Evolutionary conservation across 805 yeast species (phyloP), one percentile per base, ranked within the genome.

Genomic region (Tanozyma kutaoensis): DNA sequence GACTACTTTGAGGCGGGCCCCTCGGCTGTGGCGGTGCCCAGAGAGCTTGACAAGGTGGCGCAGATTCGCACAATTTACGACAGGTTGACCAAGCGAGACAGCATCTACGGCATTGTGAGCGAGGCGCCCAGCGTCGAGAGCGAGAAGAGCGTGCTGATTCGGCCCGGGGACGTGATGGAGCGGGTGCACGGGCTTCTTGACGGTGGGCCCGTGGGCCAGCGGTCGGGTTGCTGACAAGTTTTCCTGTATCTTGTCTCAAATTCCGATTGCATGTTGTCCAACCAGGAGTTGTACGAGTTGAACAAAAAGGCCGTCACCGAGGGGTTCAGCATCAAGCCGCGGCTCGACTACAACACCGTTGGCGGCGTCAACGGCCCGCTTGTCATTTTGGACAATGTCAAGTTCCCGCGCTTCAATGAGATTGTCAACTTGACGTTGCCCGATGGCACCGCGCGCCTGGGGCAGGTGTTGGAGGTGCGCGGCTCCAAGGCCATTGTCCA

Each of bases 351-450:
- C 61, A 91, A 91, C 65, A 91, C 98, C 17, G 98, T 91, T 35
- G 88, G 88, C 29, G 97, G 97, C 55, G 93, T 91, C 46, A 91
- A 93, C 56, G 99, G 99, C 36, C 99, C 99, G 4, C 71, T 91
- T 53, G 98, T 91, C 35, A 86, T 59, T 32, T 57, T 60, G 40
- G 67, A 60, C 39, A 51, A 60, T 33, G 67, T 60, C 38, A 60
- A 60, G 42, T 60, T 58, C 36, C 67, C 67, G 14, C 76, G 93
- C 48, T 91, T 71, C 62, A 85, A 88, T 48, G 99, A 91, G 61
- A 91, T 91, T 62, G 99, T 91, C 48, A 81, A 86, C 56, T 69
- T 91, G 48, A 93, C 98, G 8, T 67, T 91, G 34, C 98, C 98
- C 26, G 98, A 93, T 52, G 98, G 99, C 8, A 58, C 91, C 13